A percentile compares a stretch with the other conserved stretches of the same genome.
Evolutionary conservation across 208 protist genomes (phyloP).

Genomic region (Acanthamoeba triangularis): DNA sequence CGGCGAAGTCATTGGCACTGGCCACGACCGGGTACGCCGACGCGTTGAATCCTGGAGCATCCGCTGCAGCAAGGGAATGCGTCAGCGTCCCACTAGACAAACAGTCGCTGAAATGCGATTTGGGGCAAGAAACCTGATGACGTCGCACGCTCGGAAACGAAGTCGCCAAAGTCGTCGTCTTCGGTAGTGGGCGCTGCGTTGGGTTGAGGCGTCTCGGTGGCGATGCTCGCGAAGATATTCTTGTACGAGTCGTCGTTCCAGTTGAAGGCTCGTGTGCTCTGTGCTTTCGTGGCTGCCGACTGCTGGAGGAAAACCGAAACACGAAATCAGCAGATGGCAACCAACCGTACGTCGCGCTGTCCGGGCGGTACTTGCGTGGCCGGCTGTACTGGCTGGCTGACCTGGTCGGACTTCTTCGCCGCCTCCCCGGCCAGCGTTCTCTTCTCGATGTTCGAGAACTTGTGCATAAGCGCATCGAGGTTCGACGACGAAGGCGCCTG

Average conservation of each 20-base stretch:
- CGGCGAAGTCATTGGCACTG: background rate
- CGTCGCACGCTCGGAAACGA: background rate
- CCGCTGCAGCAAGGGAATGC: too few relatives aligned
- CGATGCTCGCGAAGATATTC: background rate
- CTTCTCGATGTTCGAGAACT: constrained; percentile 29
- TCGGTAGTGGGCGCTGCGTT: background rate
- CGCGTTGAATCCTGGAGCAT: too few relatives aligned
- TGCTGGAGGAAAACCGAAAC: background rate
- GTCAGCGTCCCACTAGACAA: too few relatives aligned
- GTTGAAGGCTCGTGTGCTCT: constrained; percentile 24
- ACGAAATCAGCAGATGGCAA: background rate
- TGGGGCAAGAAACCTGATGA: too few relatives aligned
- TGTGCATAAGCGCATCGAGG: background rate
- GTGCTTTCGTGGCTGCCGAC: background rate
- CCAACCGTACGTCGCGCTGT: too few relatives aligned
- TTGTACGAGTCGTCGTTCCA: constrained; percentile 43
- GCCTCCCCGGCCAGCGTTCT: background rate
- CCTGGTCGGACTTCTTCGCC: background rate
- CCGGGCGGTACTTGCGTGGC: background rate
- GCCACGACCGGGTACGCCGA: background rate
- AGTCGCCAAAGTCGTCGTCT: constrained; percentile 22
- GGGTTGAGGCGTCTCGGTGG: background rate
- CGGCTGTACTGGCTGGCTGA: background rate
- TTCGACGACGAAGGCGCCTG: background rate
- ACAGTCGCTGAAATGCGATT: too few relatives aligned